These are phyloP conservation scores for Chalara sp. DNA, from an alignment of 2,329 filamentous ascomycete genomes.

Conservation along the genomic window DNA sequence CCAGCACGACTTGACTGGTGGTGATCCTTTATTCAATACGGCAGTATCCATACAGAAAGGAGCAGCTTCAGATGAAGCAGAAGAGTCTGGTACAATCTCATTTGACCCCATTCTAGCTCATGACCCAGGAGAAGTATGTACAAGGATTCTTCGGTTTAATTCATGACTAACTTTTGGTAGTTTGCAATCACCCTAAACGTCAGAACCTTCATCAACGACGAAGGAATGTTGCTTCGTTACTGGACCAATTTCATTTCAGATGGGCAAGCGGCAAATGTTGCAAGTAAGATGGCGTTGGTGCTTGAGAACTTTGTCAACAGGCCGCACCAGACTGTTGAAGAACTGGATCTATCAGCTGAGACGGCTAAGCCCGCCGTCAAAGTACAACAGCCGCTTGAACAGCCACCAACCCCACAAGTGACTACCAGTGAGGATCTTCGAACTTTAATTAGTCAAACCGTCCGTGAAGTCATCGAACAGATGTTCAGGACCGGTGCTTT, in stretches of 20 bases:
- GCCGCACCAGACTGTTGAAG: conserved; percentile 5
- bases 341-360: conserved; percentile 6
- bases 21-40: conserved; percentile 18
- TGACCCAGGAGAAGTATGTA: conserved; percentile 8
- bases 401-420: background rate
- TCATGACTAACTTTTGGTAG: conserved; percentile 17
- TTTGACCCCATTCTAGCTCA: conserved; percentile 5
- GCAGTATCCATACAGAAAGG: conserved; percentile 13
- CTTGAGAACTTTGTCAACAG: conserved; percentile 25
- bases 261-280: conserved; percentile 31
- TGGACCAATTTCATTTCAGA: conserved; percentile 34
- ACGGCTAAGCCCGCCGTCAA: background rate
- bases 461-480: too few species aligned
- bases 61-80: background rate
- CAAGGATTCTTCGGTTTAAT: background rate
- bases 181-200: conserved; percentile 28
- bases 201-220: conserved; percentile 1
- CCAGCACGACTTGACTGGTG: conserved; percentile 20
- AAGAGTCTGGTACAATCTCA: conserved; percentile 1
- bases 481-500: too few species aligned
- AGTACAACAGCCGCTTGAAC: background rate
- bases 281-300: conserved; percentile 29
- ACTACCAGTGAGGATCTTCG: conserved; percentile 1
- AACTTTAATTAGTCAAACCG: too few species aligned
- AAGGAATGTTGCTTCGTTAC: conserved; percentile 19